Percentiles rank a stretch among this genome's conserved stretches.
Evolutionary conservation across 352 stramenopile species (phyloP).

Genomic region (Pythium diclinum): DNA sequence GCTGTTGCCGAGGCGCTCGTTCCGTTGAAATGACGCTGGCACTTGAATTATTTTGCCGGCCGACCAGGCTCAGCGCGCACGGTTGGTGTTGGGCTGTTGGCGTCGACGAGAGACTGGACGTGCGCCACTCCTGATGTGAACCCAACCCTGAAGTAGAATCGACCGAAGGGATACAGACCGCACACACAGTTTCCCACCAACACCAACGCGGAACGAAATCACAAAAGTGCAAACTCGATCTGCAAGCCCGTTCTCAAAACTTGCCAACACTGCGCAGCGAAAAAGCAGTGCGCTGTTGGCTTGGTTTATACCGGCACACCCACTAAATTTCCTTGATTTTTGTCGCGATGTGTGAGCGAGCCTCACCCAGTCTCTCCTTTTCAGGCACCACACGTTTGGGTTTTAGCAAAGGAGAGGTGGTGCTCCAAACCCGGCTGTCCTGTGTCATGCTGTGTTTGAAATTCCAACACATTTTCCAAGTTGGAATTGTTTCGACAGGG

Average conservation of each 20-base stretch:
- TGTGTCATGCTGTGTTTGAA: not conserved
- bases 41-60: conserved; percentile 19
- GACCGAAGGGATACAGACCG: not conserved
- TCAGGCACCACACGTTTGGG: conserved; percentile 19
- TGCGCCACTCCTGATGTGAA: not conserved
- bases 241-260: not conserved
- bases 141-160: conserved; percentile 15
- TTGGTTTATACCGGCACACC: not conserved
- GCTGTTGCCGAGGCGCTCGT: conserved; percentile 1
- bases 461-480: not conserved
- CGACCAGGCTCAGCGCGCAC: conserved; percentile 16
- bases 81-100: not conserved
- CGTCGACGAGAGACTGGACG: conserved; percentile 17
- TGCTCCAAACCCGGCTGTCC: conserved; percentile 14
- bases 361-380: conserved; percentile 1
- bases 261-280: not conserved
- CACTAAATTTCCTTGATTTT: conserved; percentile 1
- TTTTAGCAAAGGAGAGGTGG: conserved; percentile 15
- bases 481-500: not conserved
- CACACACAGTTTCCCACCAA: not conserved
- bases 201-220: not conserved
- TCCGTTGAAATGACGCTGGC: conserved; percentile 17
- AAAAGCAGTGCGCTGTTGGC: not conserved
- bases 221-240: not conserved
- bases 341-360: not conserved